These are phyloP conservation scores for Aureobasidium pullulans DNA, from an alignment of 2,329 filamentous ascomycete species.

Conservation along the genomic window DNA sequence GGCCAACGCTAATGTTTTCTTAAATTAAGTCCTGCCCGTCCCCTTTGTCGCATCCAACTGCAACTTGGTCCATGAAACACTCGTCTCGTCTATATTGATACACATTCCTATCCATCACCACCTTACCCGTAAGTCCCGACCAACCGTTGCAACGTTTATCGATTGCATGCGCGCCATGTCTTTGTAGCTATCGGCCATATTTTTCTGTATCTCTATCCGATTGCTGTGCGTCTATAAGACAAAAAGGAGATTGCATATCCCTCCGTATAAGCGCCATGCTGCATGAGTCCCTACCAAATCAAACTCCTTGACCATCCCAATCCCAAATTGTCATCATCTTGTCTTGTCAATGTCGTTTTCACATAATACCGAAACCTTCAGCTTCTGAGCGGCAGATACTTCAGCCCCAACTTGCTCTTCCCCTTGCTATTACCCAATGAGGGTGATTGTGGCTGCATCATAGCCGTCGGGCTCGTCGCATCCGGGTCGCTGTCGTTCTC, in stretches of 20 bases:
- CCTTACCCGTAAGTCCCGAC: conserved; percentile 1
- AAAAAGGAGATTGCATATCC: conserved; percentile 5
- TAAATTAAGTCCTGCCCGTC: neutral
- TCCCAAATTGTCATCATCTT: conserved; percentile 11
- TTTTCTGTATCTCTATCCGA: conserved; percentile 3
- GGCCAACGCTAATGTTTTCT: neutral
- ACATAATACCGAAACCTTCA: conserved; percentile 1
- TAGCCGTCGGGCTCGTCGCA: conserved; percentile 12
- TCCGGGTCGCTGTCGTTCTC: conserved; percentile 50
- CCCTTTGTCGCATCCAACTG: conserved; percentile 10
- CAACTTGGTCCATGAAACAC: neutral
- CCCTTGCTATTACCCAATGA: neutral
- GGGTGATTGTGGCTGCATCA: conserved; percentile 14
- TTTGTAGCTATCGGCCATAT: neutral
- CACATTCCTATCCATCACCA: neutral
- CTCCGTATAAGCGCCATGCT: conserved; percentile 11
- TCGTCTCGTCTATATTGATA: conserved; percentile 10
- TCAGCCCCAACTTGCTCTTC: neutral
- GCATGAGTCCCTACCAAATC: conserved; percentile 1
- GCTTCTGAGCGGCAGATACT: neutral
- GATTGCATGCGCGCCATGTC: neutral
- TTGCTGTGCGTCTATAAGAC: conserved; percentile 2
- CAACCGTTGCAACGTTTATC: conserved; percentile 5
- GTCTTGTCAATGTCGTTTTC: neutral
- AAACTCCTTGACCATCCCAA: conserved; percentile 7